Base-by-base conservation (phyloP, 2,329 filamentous ascomycete genomes). In the Colletotrichum liaoningense region DNA sequence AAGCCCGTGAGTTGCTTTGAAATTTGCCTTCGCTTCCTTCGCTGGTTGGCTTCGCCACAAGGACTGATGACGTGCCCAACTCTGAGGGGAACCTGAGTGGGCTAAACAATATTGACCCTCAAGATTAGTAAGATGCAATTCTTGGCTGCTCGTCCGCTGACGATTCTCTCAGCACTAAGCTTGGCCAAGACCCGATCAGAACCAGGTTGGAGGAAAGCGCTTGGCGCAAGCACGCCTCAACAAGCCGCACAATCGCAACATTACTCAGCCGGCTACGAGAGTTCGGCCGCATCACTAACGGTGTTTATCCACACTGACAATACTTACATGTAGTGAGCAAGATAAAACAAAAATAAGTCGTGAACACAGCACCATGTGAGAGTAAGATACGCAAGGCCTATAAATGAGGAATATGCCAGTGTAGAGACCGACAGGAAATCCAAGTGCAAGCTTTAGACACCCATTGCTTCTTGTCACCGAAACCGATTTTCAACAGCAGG, bases 11-110 rank as follows among this genome's bases (percentile, higher is more conserved):
- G 42, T 6, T 49, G 42, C 42, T 3, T 22, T 52, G 19, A 7
- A 3, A 19, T 6, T n/a, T 12, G 12, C 26, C 67, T 69, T n/a
- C 52, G 52, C 26, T 57, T 69, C 67, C 60, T 69, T 69, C 60
- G 38, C 22, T 38, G 54, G 60, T 66, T 65, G 54, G 67, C 67
- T 30, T 22, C 26, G 8, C 33, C 19, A 2, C n/a, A 63, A 22
- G 24, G 2, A 3, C 42, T 49, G 42, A 49, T 8, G 7, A 1
- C 2, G 1, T n/a, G 42, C 19, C 42, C 19, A 19, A 22, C 3
- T n/a, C 3, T n/a, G 3, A n/a, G 2, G 42, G 42, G 19, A 49
- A 9, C 11, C 3, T 11, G 4, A 11, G 11, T n/a, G 42, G 19
- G 8, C 7, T 5, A 42, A 26, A 11, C 35, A 12, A 2, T 1